These are phyloP conservation scores for Fusarium sp. DNA, from an alignment of 2,329 filamentous ascomycete genomes.

Conservation along the genomic window DNA sequence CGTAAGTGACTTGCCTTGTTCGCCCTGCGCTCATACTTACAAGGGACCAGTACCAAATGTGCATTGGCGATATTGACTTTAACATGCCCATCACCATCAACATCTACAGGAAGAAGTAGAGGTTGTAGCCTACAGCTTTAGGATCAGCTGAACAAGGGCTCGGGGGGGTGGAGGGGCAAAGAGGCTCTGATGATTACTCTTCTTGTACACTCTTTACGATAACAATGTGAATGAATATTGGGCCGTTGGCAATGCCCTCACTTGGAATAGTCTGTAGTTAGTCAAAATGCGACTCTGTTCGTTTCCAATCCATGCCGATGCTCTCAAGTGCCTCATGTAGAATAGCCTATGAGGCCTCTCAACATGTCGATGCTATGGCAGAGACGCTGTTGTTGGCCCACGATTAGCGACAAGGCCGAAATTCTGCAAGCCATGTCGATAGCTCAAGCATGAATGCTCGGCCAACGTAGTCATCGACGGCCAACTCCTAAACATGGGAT, in stretches of 20 bases:
- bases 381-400: no score
- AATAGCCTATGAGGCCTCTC: no score
- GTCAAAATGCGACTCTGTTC: no score
- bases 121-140: background rate
- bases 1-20: background rate
- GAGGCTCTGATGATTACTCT: background rate
- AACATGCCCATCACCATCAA: conserved; percentile 41
- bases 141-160: background rate
- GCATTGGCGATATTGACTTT: conserved; percentile 40
- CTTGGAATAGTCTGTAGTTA: no score
- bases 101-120: conserved; percentile 17
- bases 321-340: no score
- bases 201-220: no score
- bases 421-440: background rate
- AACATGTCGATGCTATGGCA: no score
- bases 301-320: no score
- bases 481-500: background rate
- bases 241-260: no score
- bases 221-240: no score
- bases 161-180: background rate
- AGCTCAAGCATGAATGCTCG: background rate
- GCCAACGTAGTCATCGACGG: background rate
- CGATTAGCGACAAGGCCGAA: background rate
- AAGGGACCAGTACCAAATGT: conserved; percentile 37
- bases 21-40: background rate